A percentile compares a stretch with the other conserved stretches of the same genome.
phyloP scores from a whole-genome alignment of 2,329 filamentous ascomycete genomes.

The Knoxdaviesia capensis region DNA sequence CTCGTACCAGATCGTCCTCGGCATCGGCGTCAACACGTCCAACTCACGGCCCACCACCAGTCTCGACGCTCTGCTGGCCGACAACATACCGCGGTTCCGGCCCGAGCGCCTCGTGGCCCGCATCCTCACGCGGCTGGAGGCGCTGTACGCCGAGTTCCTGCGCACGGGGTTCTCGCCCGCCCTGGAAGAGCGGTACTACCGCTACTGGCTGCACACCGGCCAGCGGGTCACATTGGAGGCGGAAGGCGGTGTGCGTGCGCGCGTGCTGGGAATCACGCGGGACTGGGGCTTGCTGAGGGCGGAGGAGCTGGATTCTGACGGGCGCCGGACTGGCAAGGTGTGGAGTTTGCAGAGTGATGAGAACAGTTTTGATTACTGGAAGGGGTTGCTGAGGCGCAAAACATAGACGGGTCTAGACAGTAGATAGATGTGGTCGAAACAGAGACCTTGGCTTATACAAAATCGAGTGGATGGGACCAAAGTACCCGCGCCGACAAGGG shows the following conservation, averaged over 20 bases:
- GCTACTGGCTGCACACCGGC: conserved; percentile 66
- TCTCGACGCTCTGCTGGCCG: conserved; percentile 48
- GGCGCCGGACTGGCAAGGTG: conserved; percentile 53
- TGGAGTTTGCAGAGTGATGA: conserved; percentile 87
- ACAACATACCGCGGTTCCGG: conserved; percentile 32
- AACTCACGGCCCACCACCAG: conserved; percentile 78
- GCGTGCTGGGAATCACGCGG: conserved; percentile 71
- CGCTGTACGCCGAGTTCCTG: conserved; percentile 56
- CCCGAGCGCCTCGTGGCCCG: conserved; percentile 66
- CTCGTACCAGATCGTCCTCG: conserved; percentile 68
- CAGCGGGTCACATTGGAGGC: conserved; percentile 57
- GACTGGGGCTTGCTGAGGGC: conserved; percentile 78
- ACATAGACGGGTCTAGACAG: conserved; percentile 17
- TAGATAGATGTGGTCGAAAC: no score
- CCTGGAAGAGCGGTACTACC: conserved; percentile 62
- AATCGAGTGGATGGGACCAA: no score
- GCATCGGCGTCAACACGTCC: conserved; percentile 69
- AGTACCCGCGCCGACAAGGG: no score
- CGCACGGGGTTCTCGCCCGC: conserved; percentile 51
- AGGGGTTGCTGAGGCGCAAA: conserved; percentile 68
- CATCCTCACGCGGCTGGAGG: conserved; percentile 60
- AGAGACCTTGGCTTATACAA: no score
- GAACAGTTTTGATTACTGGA: conserved; percentile 97
- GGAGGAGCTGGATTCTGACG: conserved; percentile 60
- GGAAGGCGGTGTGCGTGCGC: conserved; percentile 53